Base-by-base conservation (phyloP, 768 basidiomycete genomes). In the Macrolepiota dolichaula region DNA sequence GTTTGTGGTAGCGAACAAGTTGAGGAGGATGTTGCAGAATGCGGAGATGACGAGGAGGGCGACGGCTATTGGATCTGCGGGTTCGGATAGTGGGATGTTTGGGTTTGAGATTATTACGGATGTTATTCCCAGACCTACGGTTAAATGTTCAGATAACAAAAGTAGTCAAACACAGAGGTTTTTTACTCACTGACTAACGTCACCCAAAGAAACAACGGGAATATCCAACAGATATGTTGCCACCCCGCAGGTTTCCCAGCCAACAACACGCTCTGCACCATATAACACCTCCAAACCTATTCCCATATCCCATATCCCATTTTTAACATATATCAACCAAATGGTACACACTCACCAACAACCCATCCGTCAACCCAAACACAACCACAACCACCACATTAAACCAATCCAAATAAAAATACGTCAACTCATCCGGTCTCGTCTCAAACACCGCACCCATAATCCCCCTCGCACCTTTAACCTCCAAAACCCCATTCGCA, bases 251-350 rank as follows among this genome's bases (percentile, higher is more conserved):
- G 27, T 37, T 11, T 49, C 2, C 46, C 32, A 9, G 6, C 19
- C 10, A 49, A 19, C 2, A 57, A 10, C 2, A 49, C 56, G 19
- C 36, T 49, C 32, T 57, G 56, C 9, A 57, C 56, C 56, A 57
- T 57, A 25, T 57, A 57, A 15, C 56, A 57, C 5, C 56, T 47
- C 56, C 56, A 57, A 6, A 57, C 56, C 44, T 29, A 3, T 10
- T 4, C 11, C 24, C 12, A 17, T n/a, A n/a, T n/a, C n/a, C n/a
- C n/a, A n/a, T n/a, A n/a, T n/a, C n/a, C n/a, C n/a, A n/a, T n/a
- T n/a, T n/a, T n/a, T n/a, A n/a, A n/a, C n/a, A n/a, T n/a, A n/a
- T n/a, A n/a, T n/a, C n/a, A n/a, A n/a, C n/a, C n/a, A n/a, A n/a
- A n/a, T n/a, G n/a, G n/a, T n/a, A n/a, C n/a, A n/a, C n/a, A n/a